Evolutionary conservation across 805 yeast genomes (phyloP), one percentile per base, ranked within the genome.

Genomic region (Myxozyma sirexii): DNA sequence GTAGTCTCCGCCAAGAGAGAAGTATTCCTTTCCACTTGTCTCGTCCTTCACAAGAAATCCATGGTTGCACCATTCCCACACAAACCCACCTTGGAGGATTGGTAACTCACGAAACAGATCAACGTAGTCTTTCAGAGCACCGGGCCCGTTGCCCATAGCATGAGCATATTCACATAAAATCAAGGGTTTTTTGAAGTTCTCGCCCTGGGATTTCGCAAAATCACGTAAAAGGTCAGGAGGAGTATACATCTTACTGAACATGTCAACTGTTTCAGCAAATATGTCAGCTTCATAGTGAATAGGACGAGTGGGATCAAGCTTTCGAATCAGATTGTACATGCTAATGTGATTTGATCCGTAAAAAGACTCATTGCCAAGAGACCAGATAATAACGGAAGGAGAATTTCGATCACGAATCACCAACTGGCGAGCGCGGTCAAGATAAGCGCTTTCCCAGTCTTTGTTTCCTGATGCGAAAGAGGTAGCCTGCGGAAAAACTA

Each of bases 51-150:
- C 73, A 73, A 29, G 72, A 10, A 75, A 46, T 6, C 78, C 78
- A 62, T 75, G 78, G 57, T 74, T 74, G 12, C 73, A 73, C 78
- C 78, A 75, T 60, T 75, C 78, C 78, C 78, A 75, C 7, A 75
- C 66, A 60, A 73, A 75, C 10, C 78, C 78, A 21, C 78, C 78
- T 57, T 72, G 76, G 5, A 74, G 50, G 19, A 69, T 54, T 1
- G 66, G 67, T 50, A 71, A 57, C 53, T 72, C 68, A 31, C 72
- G 66, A 60, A 75, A 74, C 31, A 70, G 50, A 10, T 74, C 75
- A 61, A 69, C 70, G 52, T 75, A 75, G 45, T 74, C 76, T 49
- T 66, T 62, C 39, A 72, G 37, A 6, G 67, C 68, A 1, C 78
- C 78, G 8, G 77, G 77, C 0, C 77, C 76, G 56, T 74, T 75